A percentile compares a stretch with the other conserved stretches of the same genome.
phyloP scores from a whole-genome alignment of 2,329 filamentous ascomycete genomes.

The Byssothecium circinans region DNA sequence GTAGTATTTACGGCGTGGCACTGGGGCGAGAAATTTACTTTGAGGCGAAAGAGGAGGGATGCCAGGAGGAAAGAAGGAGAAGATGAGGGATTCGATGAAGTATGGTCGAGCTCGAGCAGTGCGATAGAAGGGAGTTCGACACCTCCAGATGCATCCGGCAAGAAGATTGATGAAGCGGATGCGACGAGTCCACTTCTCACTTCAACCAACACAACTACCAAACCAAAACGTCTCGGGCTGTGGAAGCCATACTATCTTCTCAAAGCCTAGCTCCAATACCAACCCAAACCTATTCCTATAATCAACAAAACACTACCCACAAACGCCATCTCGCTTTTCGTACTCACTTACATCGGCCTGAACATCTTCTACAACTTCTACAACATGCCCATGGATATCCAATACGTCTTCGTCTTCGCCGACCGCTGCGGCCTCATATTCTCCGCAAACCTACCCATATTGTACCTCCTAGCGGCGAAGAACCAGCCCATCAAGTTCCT shows the following conservation, averaged over 20 bases:
- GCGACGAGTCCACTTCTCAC: constrained; percentile 41
- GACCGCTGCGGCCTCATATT: constrained; percentile 60
- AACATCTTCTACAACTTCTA: constrained; percentile 63
- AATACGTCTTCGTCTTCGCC: constrained; percentile 59
- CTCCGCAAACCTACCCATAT: constrained; percentile 53
- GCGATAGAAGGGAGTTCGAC: constrained; percentile 41
- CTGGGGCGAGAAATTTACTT: constrained; percentile 34
- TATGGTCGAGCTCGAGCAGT: constrained; percentile 45
- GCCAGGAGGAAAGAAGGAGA: background rate
- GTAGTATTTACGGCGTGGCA: constrained; percentile 42
- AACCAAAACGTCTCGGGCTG: constrained; percentile 4
- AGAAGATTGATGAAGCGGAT: constrained; percentile 19
- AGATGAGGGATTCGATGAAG: constrained; percentile 14
- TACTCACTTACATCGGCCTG: constrained; percentile 55
- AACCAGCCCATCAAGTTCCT: constrained; percentile 64
- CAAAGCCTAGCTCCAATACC: constrained; percentile 53
- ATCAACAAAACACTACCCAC: constrained; percentile 60
- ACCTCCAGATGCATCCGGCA: constrained; percentile 28
- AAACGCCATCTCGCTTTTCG: constrained; percentile 58
- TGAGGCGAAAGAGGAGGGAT: constrained; percentile 18
- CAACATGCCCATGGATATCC: constrained; percentile 50
- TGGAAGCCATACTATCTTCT: constrained; percentile 27
- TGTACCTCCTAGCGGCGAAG: constrained; percentile 68
- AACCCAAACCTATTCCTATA: constrained; percentile 60
- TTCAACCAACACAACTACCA: background rate